Percentiles rank a stretch among this genome's conserved stretches.
phyloP scores from a whole-genome alignment of 306 rosid genomes.

The Arachis hypogaea region DNA sequence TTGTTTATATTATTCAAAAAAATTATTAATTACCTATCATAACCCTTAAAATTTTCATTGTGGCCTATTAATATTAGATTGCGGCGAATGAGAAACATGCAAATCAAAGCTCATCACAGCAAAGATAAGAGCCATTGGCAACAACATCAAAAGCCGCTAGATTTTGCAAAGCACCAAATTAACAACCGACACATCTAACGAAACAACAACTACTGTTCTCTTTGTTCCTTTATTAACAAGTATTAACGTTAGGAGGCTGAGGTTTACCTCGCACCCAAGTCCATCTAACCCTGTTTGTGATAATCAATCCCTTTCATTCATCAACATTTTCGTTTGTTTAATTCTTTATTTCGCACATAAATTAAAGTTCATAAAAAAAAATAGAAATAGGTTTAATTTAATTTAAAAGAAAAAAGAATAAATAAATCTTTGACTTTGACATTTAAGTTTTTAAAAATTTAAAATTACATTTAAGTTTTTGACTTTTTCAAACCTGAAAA shows the following conservation, averaged over 20 bases:
- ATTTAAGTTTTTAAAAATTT: too few relatives aligned
- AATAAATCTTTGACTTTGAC: too few relatives aligned
- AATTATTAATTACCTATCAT: too few relatives aligned
- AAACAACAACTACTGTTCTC: conserved; percentile 36
- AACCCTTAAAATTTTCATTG: not conserved
- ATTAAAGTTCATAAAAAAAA: too few relatives aligned
- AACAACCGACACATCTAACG: conserved; percentile 56
- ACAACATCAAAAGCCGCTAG: conserved; percentile 55
- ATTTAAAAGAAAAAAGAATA: too few relatives aligned
- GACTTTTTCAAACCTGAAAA: too few relatives aligned
- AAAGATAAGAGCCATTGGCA: not conserved
- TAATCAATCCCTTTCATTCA: conserved; percentile 39
- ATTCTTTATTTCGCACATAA: conserved; percentile 28
- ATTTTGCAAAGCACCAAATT: not conserved
- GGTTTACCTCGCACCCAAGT: conserved; percentile 52
- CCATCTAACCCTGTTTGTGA: conserved; percentile 23
- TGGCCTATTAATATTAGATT: not conserved
- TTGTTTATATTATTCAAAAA: too few relatives aligned
- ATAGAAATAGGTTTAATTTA: not conserved
- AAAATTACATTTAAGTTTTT: too few relatives aligned
- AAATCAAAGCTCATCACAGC: too few relatives aligned
- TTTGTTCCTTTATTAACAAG: conserved; percentile 56
- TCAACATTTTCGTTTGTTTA: conserved; percentile 9
- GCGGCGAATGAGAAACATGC: not conserved
- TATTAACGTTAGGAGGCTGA: conserved; percentile 66